Percentiles rank a stretch among this genome's conserved stretches.
phyloP scores from a whole-genome alignment of 306 rosid species.

The Purshia tridentata region DNA sequence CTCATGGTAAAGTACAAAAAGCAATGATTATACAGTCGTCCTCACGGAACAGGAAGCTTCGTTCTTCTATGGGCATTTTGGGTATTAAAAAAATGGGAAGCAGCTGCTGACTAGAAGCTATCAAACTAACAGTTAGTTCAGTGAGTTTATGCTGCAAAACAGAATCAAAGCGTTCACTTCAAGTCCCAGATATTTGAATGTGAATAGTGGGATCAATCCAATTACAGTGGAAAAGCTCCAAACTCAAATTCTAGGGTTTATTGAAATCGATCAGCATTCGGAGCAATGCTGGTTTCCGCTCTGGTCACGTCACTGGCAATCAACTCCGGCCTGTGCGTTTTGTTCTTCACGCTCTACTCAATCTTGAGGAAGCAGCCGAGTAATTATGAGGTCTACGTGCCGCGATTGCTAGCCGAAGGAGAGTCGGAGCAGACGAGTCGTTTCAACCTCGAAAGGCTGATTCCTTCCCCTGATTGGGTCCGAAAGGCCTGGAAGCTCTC shows the following conservation, averaged over 20 bases:
- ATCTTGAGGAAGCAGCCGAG: conserved; percentile 73
- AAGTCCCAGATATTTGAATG: neutral
- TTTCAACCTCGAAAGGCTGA: conserved; percentile 72
- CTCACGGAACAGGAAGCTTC: neutral
- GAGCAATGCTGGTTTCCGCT: conserved; percentile 77
- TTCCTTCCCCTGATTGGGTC: conserved; percentile 84
- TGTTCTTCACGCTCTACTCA: conserved; percentile 76
- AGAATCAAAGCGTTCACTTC: no score
- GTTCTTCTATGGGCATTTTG: conserved; percentile 8
- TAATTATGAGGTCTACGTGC: conserved; percentile 67
- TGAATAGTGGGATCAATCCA: neutral
- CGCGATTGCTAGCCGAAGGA: conserved; percentile 70
- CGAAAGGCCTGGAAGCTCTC: conserved; percentile 72
- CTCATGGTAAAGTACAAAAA: no score
- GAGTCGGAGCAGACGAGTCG: conserved; percentile 39
- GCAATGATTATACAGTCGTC: no score
- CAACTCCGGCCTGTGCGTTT: conserved; percentile 69
- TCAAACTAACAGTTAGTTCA: neutral
- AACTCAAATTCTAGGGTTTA: neutral
- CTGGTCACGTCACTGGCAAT: conserved; percentile 82
- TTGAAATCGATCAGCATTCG: conserved; percentile 3
- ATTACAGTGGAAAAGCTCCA: neutral
- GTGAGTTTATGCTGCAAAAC: neutral
- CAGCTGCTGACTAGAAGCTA: neutral
- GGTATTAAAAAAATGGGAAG: neutral